phyloP scores from a whole-genome alignment of 164 flowering plant species.

The Piper betle region DNA sequence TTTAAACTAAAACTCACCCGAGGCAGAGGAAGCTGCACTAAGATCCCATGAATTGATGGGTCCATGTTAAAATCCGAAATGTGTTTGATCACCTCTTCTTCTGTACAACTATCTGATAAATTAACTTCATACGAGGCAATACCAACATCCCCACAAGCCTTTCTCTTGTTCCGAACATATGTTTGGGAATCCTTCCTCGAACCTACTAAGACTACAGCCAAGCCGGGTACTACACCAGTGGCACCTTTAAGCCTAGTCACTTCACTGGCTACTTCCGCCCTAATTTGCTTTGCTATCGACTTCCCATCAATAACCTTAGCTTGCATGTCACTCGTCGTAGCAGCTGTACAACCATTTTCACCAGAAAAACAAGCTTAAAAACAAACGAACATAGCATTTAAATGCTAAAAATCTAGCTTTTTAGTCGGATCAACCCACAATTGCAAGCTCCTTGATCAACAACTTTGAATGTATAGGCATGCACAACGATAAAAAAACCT shows the following conservation, averaged over 20 bases:
- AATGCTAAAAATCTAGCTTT: background rate
- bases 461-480: background rate
- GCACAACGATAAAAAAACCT: background rate
- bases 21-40: constrained; percentile 92
- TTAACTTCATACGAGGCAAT: constrained; percentile 65
- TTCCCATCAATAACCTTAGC: constrained; percentile 87
- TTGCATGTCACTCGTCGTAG: constrained; percentile 24
- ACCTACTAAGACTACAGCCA: constrained; percentile 90
- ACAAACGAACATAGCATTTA: background rate
- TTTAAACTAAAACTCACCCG: constrained; percentile 28
- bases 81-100: constrained; percentile 56
- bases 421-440: background rate
- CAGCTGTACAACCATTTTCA: constrained; percentile 21
- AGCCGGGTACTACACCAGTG: constrained; percentile 72
- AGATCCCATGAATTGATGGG: constrained; percentile 81
- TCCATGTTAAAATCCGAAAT: constrained; percentile 58
- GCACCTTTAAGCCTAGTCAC: constrained; percentile 73
- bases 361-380: background rate
- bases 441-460: background rate
- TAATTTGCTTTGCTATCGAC: constrained; percentile 54
- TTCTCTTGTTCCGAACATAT: constrained; percentile 84
- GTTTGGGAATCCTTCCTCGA: constrained; percentile 87
- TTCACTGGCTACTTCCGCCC: constrained; percentile 59
- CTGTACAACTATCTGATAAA: constrained; percentile 56
- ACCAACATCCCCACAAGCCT: constrained; percentile 79